Evolutionary conservation across 2,329 filamentous ascomycete genomes (phyloP), one percentile per base, ranked within the genome.

Genomic region (Aspergillus sp.): DNA sequence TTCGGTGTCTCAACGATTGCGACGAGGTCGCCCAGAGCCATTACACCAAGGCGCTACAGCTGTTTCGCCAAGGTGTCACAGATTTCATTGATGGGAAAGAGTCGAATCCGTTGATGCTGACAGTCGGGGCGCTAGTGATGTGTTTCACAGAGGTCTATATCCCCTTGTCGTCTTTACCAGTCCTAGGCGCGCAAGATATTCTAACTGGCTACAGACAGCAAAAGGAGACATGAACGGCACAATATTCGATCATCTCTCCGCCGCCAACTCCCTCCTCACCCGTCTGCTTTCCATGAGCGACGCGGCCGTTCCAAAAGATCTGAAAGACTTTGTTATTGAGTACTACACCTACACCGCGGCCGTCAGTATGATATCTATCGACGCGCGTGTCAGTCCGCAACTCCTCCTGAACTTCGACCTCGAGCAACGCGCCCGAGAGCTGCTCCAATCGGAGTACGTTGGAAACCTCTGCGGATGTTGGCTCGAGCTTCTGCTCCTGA

Each of bases 261-360:
- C 75, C 0, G 76, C 76, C 16, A 74, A 74, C 47, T 72, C 73
- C 2, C 59, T 79, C 10, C 55, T 79, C 9, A 66, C 67, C 8
- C 68, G 66, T 2, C 56, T 78, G 2, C 63, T 77, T 3, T 63
- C 61, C 0, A 59, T 70, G 3, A 65, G 64, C 3, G 64, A 70
- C 38, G 55, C 62, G 0, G 63, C 71, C 3, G 56, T 72, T 3
- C 67, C 68, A 2, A 65, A 68, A 11, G 68, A 75, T 9, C 55
- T 79, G 2, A 69, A 72, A 24, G 71, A 76, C 24, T 78, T 78
- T 46, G 69, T 79, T 2, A 69, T 78, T 43, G 77, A 79, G 59
- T 79, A 78, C 36, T 79, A 77, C 53, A 71, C 76, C 53, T 76
- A 79, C 60, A 77, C 75, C 43, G 71, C 74, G 3, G 70, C 73